Evolutionary conservation across 345 rosid genomes (phyloP).

Genomic region (Moricandia moricandioides): DNA sequence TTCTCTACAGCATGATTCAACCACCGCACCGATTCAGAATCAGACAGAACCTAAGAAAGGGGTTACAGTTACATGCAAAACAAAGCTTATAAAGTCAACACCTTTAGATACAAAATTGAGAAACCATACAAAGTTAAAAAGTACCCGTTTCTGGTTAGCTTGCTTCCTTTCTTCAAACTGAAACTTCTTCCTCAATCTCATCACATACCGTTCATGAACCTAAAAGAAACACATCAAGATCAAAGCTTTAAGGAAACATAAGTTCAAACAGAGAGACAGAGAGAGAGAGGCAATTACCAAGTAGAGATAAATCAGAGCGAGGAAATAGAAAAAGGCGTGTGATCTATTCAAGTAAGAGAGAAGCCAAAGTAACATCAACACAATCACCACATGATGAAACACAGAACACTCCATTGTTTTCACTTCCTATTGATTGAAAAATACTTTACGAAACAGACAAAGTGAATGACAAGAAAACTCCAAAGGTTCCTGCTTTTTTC

Average conservation of each 20-base stretch:
- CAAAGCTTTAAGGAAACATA: not conserved
- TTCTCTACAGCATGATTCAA: conserved; percentile 81
- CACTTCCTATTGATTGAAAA: not conserved
- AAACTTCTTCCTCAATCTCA: conserved; percentile 57
- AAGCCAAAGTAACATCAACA: conserved; percentile 60
- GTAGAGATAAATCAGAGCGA: conserved; percentile 65
- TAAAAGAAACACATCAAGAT: conserved; percentile 18
- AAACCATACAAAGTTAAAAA: not conserved
- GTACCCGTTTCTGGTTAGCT: conserved; percentile 71
- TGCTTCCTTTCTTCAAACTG: conserved; percentile 68
- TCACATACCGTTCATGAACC: conserved; percentile 74
- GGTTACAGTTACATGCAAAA: no score
- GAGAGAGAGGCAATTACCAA: conserved; percentile 42
- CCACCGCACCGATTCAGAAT: conserved; percentile 94
- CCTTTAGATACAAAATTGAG: not conserved
- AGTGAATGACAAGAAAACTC: not conserved
- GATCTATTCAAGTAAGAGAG: conserved; percentile 55
- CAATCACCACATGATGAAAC: conserved; percentile 72
- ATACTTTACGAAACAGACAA: not conserved
- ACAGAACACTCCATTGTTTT: conserved; percentile 49
- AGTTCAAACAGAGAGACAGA: not conserved
- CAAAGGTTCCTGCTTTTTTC: not conserved
- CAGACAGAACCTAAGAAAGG: conserved; percentile 75
- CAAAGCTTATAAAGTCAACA: not conserved
- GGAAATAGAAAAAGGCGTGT: conserved; percentile 53